Evolutionary conservation across 2,329 filamentous ascomycete species (phyloP).

Genomic region (Colletotrichum theobromicola): DNA sequence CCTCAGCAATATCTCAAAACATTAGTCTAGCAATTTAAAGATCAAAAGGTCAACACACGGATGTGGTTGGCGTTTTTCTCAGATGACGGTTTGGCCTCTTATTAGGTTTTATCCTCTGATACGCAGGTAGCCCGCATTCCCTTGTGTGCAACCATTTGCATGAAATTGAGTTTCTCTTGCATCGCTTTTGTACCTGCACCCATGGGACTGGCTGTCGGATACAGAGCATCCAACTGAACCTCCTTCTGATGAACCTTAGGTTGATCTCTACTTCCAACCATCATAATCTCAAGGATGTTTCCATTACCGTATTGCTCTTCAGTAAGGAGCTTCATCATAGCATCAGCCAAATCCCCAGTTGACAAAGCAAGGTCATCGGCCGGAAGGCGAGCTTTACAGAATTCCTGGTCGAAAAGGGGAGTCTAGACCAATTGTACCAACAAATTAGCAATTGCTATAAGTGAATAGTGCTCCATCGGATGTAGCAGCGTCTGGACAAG

Average conservation of each 20-base stretch:
- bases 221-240: slow-evolving; percentile 3
- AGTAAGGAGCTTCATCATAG: slow-evolving; percentile 17
- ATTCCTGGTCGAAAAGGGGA: neutral
- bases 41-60: neutral
- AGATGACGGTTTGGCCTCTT: neutral
- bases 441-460: neutral
- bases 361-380: neutral
- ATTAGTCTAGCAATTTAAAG: neutral
- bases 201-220: neutral
- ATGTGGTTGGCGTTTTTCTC: neutral
- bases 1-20: neutral
- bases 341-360: neutral
- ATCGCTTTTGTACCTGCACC: neutral
- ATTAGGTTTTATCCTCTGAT: neutral
- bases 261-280: slow-evolving; percentile 11
- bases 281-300: slow-evolving; percentile 24
- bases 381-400: neutral
- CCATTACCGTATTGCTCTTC: slow-evolving; percentile 24
- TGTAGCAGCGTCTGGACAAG: neutral
- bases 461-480: neutral
- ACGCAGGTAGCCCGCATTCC: neutral
- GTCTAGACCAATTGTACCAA: neutral
- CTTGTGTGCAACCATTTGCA: neutral
- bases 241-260: slow-evolving; percentile 13
- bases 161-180: neutral